These are phyloP conservation scores for Clohesyomyces aquaticus DNA, from an alignment of 495 filamentous ascomycete species.

Conservation along the genomic window DNA sequence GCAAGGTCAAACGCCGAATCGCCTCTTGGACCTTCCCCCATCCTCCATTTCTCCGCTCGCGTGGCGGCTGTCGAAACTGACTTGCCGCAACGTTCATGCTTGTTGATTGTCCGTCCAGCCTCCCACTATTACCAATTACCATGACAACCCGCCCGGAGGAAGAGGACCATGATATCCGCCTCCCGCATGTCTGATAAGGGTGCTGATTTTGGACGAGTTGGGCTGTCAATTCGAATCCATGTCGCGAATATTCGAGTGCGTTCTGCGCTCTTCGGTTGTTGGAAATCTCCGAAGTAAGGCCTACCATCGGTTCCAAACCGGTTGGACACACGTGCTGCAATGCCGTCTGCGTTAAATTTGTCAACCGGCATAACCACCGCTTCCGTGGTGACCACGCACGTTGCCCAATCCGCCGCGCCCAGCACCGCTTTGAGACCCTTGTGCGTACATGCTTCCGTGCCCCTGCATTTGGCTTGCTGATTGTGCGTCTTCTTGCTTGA, in stretches of 20 bases:
- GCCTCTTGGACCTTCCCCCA: slow-evolving; percentile 8
- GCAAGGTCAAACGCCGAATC: not conserved
- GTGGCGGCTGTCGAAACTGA: not conserved
- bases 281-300: not conserved
- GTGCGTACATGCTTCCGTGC: slow-evolving; percentile 6
- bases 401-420: slow-evolving; percentile 24
- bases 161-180: not conserved
- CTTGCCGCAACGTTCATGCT: not conserved
- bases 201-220: not conserved
- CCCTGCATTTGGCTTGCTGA: slow-evolving; percentile 19
- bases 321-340: not conserved
- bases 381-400: slow-evolving; percentile 10
- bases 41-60: not conserved
- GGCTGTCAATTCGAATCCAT: not conserved
- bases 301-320: slow-evolving; percentile 2
- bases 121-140: not conserved
- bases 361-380: slow-evolving; percentile 27
- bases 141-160: not conserved
- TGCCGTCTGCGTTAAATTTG: not conserved
- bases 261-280: not conserved
- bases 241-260: not conserved
- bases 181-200: no score
- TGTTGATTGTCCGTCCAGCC: not conserved
- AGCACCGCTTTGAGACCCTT: slow-evolving; percentile 9
- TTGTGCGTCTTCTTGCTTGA: slow-evolving; percentile 21